phyloP scores from a whole-genome alignment of 108 stramenopile genomes.

The Nitzschia sp. region DNA sequence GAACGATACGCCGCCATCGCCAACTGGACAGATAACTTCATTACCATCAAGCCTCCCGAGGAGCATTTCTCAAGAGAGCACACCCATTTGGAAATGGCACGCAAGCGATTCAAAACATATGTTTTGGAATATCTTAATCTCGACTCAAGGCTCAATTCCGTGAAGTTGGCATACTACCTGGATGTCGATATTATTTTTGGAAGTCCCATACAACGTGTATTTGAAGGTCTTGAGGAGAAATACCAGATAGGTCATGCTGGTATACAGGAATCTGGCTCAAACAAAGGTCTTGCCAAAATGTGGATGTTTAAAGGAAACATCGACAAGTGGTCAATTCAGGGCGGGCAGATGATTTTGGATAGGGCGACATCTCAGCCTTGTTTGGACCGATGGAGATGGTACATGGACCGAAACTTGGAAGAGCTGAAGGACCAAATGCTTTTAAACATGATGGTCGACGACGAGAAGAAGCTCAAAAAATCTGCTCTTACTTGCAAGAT shows the following conservation, averaged over 20 bases:
- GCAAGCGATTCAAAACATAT: slow-evolving; percentile 23
- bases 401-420: background rate
- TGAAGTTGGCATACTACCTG: slow-evolving; percentile 11
- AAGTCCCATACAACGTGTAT: background rate
- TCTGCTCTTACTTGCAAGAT: slow-evolving; percentile 7
- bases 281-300: background rate
- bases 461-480: background rate
- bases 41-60: slow-evolving; percentile 15
- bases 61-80: slow-evolving; percentile 4
- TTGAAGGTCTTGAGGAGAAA: slow-evolving; percentile 7
- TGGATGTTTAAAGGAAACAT: slow-evolving; percentile 20
- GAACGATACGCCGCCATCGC: background rate
- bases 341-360: slow-evolving; percentile 24
- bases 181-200: slow-evolving; percentile 26
- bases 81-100: slow-evolving; percentile 1
- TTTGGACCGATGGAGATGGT: slow-evolving; percentile 9
- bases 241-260: slow-evolving; percentile 15
- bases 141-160: slow-evolving; percentile 10
- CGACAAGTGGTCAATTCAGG: slow-evolving; percentile 7
- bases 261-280: too few species aligned
- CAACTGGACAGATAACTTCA: background rate
- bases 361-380: slow-evolving; percentile 15
- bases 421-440: slow-evolving; percentile 10
- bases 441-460: slow-evolving; percentile 2
- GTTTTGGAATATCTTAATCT: slow-evolving; percentile 15